Percentiles rank a stretch among this genome's conserved stretches.
These are phyloP conservation scores for Xylariaceae sp. DNA, from an alignment of 2,329 filamentous ascomycete genomes.

Conservation along the genomic window DNA sequence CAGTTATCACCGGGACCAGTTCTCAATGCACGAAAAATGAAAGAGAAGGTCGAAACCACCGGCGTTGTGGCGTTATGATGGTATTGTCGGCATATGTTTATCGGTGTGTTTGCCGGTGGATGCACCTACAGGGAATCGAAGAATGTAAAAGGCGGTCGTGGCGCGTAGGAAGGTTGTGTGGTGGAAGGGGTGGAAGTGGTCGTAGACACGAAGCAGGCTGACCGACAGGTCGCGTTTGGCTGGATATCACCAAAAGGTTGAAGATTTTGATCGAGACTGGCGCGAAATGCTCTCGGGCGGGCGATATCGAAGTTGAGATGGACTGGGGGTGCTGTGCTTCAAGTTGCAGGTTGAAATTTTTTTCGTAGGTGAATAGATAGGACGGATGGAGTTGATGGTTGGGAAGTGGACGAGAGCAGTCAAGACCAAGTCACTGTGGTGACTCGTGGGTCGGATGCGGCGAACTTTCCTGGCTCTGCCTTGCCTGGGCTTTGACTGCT, in stretches of 20 bases:
- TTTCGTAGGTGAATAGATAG: no score
- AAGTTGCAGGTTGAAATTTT: neutral
- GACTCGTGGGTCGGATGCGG: conserved; percentile 17
- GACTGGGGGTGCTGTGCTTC: no score
- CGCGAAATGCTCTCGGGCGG: neutral
- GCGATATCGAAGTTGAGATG: no score
- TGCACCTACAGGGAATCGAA: neutral
- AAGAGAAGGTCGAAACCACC: conserved; percentile 7
- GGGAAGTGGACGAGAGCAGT: conserved; percentile 13
- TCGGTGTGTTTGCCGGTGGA: neutral
- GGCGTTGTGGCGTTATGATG: conserved; percentile 6
- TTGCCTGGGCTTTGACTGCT: neutral
- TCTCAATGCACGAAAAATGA: conserved; percentile 3
- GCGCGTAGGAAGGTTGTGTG: conserved; percentile 9
- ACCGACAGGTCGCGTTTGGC: conserved; percentile 6
- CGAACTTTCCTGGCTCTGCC: neutral
- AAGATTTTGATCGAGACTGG: conserved; percentile 1
- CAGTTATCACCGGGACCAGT: conserved; percentile 2
- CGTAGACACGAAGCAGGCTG: neutral
- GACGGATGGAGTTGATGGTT: conserved; percentile 8
- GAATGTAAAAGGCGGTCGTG: neutral
- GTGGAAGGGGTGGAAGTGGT: conserved; percentile 1
- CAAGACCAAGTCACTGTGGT: conserved; percentile 4
- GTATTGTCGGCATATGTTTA: conserved; percentile 14
- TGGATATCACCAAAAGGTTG: neutral